A percentile compares a stretch with the other conserved stretches of the same genome.
Conservation (phyloP, 2,329 filamentous ascomycete species). For the Zalaria sp. region DNA sequence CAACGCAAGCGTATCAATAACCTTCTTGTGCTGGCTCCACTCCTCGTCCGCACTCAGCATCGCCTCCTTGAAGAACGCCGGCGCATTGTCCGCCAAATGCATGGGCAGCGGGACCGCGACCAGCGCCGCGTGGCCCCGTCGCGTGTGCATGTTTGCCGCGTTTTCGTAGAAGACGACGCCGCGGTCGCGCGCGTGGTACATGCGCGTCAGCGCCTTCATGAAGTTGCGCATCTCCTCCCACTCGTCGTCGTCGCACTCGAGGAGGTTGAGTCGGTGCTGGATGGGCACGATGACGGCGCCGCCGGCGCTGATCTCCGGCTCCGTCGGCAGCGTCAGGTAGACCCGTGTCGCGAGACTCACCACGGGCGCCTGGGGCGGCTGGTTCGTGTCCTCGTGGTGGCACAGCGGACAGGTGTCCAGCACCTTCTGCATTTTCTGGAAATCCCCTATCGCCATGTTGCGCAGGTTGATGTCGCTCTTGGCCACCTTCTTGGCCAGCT, state of each 20-base stretch:
- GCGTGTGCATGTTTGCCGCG: conserved; percentile 58
- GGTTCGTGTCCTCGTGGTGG: conserved; percentile 71
- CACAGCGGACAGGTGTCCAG: conserved; percentile 83
- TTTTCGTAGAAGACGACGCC: conserved; percentile 98
- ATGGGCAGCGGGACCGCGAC: conserved; percentile 78
- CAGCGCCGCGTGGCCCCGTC: conserved; percentile 73
- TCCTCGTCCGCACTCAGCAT: conserved; percentile 80
- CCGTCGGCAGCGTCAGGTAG: conserved; percentile 77
- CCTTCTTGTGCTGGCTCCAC: conserved; percentile 89
- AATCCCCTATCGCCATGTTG: conserved; percentile 74
- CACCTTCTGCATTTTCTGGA: conserved; percentile 75
- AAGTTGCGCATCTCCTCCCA: conserved; percentile 99
- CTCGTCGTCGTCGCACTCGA: conserved; percentile 98
- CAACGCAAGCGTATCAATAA: conserved; percentile 70
- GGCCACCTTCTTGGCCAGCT: conserved; percentile 74
- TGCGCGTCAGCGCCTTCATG: conserved; percentile 87
- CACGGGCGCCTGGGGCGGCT: conserved; percentile 70
- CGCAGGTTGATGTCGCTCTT: conserved; percentile 80
- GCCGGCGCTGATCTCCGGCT: conserved; percentile 72
- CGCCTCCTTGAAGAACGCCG: conserved; percentile 90
- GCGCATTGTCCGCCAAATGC: conserved; percentile 77
- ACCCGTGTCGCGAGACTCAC: conserved; percentile 74
- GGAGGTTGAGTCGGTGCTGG: conserved; percentile 71
- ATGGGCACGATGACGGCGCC: conserved; percentile 82
- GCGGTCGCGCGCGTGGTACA: conserved; percentile 87